Base-by-base conservation (phyloP, 345 rosid species). In the Firmiana major region DNA sequence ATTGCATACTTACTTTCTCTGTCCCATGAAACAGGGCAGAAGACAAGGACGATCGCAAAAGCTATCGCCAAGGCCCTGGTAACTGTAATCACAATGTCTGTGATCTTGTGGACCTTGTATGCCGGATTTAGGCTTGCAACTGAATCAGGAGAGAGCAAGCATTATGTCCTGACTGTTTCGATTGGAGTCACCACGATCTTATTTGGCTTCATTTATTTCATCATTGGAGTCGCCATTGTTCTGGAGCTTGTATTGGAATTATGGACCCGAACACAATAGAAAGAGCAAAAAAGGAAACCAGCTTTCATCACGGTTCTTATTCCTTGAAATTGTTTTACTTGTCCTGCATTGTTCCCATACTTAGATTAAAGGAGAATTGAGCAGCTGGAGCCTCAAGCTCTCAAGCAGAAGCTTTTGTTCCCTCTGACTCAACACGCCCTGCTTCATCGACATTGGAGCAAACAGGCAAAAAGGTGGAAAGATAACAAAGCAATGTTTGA, bases 181-280 rank as follows among this genome's bases (percentile, higher is more conserved):
- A 79, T 85, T 0, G 79, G 88, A 62, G 49, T 77, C 55, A 66
- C 71, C 64, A 81, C 81, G 15, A 75, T 79, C 22, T 69, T 74
- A 49, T 81, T 86, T 22, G 79, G 87, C 71, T 75, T 65, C 0
- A 75, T 85, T 31, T 85, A 82, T 76, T 72, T 80, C 55, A 53
- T 80, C 75, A 82, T 77, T 38, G 79, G 85, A 79, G 67, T 80
- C 9, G 78, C 70, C 43, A 22, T 79, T 63, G 57, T 82, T 36
- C 62, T 73, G 81, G 82, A 85, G 78, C 85, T 78, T 26, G 78
- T 28, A 9, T 28, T 69, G 31, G 78, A 87, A 51, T 59, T 79
- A 21, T 51, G 31, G 21, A 54, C 43, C 38, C 73, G 38, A 1
- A 38, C 77, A 57, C 76, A 72, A 67, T 48, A 70, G 53, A 77